Evolutionary conservation across 345 rosid genomes (phyloP), one percentile per base, ranked within the genome.

Genomic region (Lumnitzera racemosa): DNA sequence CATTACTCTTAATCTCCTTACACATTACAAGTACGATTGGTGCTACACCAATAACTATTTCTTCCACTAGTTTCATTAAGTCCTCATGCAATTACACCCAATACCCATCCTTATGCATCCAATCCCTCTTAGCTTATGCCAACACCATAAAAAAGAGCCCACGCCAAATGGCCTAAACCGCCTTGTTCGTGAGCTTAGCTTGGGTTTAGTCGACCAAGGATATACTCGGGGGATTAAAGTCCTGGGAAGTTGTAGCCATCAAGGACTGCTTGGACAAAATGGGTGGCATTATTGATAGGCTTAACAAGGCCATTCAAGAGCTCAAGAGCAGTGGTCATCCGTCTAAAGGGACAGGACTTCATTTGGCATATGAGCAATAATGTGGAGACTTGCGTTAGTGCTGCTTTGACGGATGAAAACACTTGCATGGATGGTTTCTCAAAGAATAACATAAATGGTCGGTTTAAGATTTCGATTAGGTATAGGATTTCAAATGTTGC

Each of bases 351-450:
- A 27, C 61, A 69, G 56, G 91, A 85, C 46, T 80, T 87, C 56
- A 15, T 72, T 6, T 87, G 83, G 78, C 96, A 87, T 51, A 69
- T 86, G 61, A 92, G 98, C 70, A 92, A 20, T 20, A 20, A 92
- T 63, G 83, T 83, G 17, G 85, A 92, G 77, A 92, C 98, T 11
- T 92, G 97, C 96, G 84, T 84, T n/a, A 92, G 96, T 75, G 96
- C 97, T 12, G 96, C 97, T 53, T 74, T 92, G 61, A 92, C 98
- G 1, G 98, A 92, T 46, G 98, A 87, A 78, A 85, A 63, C 69
- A 89, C 98, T 54, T 92, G 97, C 63, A 57, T 78, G 53, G 98
- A 92, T 69, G 97, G 94, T 57, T 87, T 92, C 69, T 69, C 83
- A 13, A 94, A 83, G 47, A 74, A 78, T 78, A 78, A 67, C 12